Percentiles rank a stretch among this genome's conserved stretches.
Evolutionary conservation across 2,329 filamentous ascomycete species (phyloP).

Genomic region (Arthrinium phaeospermum): DNA sequence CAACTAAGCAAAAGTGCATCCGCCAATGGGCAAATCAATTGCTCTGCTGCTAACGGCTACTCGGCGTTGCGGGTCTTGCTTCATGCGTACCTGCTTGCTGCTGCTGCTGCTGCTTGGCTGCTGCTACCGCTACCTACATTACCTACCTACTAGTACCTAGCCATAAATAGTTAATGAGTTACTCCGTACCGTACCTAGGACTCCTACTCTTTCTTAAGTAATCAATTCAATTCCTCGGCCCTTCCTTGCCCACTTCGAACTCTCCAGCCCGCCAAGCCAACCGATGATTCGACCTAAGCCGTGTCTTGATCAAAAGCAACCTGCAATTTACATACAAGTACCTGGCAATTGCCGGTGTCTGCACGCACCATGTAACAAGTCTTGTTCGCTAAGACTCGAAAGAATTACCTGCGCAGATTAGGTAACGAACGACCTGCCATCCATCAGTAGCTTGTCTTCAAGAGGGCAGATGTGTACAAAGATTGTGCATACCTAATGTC

Average conservation of each 20-base stretch:
- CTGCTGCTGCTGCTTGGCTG: neutral
- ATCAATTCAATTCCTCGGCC: neutral
- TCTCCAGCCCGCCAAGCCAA: neutral
- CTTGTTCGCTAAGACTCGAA: neutral
- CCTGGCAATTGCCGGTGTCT: neutral
- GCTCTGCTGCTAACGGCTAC: neutral
- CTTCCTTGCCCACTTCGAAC: neutral
- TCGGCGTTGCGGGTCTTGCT: conserved; percentile 11
- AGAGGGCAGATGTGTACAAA: too few species aligned
- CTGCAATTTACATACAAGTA: neutral
- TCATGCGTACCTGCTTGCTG: neutral
- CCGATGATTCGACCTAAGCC: neutral
- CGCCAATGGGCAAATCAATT: conserved; percentile 3
- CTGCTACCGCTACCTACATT: neutral
- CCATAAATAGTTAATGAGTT: too few species aligned
- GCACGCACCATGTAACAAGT: neutral
- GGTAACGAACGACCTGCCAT: neutral
- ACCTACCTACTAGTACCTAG: too few species aligned
- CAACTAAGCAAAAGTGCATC: neutral
- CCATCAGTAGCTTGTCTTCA: neutral
- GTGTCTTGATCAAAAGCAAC: neutral
- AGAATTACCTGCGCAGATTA: neutral
- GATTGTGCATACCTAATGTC: too few species aligned
- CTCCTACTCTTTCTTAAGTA: neutral
- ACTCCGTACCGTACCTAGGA: too few species aligned